These are phyloP conservation scores for Aspergillus carlsbadensis DNA, from an alignment of 495 filamentous ascomycete genomes.

Conservation along the genomic window DNA sequence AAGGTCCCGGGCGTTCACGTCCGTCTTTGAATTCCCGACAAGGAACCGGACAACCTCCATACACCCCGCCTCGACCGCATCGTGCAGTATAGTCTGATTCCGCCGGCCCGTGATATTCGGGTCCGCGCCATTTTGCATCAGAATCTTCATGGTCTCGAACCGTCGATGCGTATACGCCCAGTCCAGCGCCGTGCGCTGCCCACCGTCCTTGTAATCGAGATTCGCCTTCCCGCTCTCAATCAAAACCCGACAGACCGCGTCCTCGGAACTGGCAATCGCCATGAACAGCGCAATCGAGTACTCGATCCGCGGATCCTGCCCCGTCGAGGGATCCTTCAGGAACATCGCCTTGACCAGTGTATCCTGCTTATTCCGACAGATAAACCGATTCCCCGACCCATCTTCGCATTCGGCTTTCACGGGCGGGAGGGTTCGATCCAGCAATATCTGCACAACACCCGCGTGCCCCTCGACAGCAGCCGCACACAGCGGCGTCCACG, in stretches of 20 bases:
- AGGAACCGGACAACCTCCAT: no score
- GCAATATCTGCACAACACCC: not conserved
- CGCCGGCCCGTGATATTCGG: no score
- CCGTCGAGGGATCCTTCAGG: not conserved
- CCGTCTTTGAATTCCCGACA: no score
- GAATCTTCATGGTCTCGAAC: no score
- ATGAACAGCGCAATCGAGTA: not conserved
- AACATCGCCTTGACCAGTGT: no score
- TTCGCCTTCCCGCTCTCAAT: not conserved
- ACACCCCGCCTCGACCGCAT: no score
- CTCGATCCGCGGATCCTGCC: not conserved
- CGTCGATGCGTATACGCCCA: no score
- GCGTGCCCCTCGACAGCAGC: not conserved
- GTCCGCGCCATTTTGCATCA: no score
- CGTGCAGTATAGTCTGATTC: no score
- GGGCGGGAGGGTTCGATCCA: not conserved
- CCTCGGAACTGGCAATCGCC: not conserved
- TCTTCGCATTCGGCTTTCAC: not conserved
- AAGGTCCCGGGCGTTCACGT: no score
- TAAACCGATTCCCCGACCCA: not conserved
- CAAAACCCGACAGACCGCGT: not conserved
- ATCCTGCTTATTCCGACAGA: no score
- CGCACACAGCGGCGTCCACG: not conserved
- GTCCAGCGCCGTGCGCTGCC: not conserved
- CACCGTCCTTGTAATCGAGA: not conserved